Base-by-base conservation (phyloP, 768 basidiomycete species). In the Mycena olivaceomarginata region DNA sequence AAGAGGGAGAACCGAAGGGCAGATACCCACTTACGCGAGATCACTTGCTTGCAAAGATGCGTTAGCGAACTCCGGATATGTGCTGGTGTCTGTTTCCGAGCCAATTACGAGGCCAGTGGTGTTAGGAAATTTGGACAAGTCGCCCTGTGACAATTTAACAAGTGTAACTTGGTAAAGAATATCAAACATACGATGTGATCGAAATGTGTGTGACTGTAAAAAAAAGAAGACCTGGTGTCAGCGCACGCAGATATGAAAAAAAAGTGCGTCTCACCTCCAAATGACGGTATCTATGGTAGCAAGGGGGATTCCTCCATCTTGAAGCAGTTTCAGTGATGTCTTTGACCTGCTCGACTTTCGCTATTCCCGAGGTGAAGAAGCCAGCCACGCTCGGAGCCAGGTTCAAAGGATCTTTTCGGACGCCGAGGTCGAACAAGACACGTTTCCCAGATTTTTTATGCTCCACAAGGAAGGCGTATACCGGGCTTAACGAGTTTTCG, bases 81-180 rank as follows among this genome's bases (percentile, higher is more conserved):
- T 76, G 12, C 41, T 3, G 5, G 65, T 48, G 31, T 75, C 56
- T 6, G 78, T 79, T 16, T 67, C 78, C 1, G 67, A 60, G 13
- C 76, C 76, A 40, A 81, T 69, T 12, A 81, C 40, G 20, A 81
- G 65, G 1, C 37, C 31, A 0, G 80, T 81, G 43, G 64, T 51
- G 63, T 76, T 67, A 2, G 78, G 78, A 67, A 81, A 81, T 46
- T 77, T 79, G 0, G 76, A 70, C 80, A 81, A 79, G 65, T 81
- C 80, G 0, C 76, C 76, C 67, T 72, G 37, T n/a, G 11, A 5
- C 12, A n/a, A 2, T 22, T 20, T 0, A 18, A n/a, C 10, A 18
- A 31, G 15, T 4, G 0, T 7, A 13, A 12, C 43, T 2, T 5
- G 2, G 20, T 3, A 31, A 57, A 12, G 11, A 20, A 20, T n/a